Base-by-base conservation (phyloP, 768 basidiomycete species). In the Termitomyces sp. region DNA sequence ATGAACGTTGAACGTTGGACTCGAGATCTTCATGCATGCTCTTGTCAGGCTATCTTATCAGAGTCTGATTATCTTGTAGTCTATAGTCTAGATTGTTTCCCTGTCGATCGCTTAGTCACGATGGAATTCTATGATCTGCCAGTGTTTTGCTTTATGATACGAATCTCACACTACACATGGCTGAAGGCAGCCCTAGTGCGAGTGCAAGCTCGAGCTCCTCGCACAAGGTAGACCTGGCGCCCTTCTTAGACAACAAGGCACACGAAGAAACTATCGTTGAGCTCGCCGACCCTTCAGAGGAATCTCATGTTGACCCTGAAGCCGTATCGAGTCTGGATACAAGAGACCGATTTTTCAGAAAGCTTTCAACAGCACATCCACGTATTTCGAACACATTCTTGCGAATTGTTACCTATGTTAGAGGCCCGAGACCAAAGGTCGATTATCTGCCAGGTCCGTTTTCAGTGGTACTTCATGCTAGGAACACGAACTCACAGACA, bases 401-500 rank as follows among this genome's bases (percentile, higher is more conserved):
- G 35, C 64, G 60, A 15, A 42, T 62, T 23, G 12, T 68, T 11
- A 46, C 59, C 7, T 85, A 84, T 61, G 52, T 82, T 43, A 76
- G 79, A 63, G 88, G 88, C 5, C 88, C 87, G 0, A 68, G 80
- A 35, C 85, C 84, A 16, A 78, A 82, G 72, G 65, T 75, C 61
- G 63, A 81, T 71, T 62, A n/a, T n/a, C n/a, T 81, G 68, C 64
- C 75, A 74, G 68, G 79, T 80, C n/a, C 36, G 43, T 31, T 18
- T 13, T 50, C 22, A 13, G 22, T 36, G 22, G n/a, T 16, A 9
- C 23, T 48, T 35, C 33, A 35, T 38, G n/a, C n/a, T n/a, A 10
- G 11, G 47, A 25, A 36, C 23, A 25, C n/a, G 7, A 38, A 36
- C 35, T 49, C 35, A 43, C 53, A 85, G 84, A 75, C 20, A 18